A percentile compares a stretch with the other conserved stretches of the same genome.
Evolutionary conservation across 2,329 filamentous ascomycete genomes (phyloP).

Genomic region (Talaromyces atroroseus): DNA sequence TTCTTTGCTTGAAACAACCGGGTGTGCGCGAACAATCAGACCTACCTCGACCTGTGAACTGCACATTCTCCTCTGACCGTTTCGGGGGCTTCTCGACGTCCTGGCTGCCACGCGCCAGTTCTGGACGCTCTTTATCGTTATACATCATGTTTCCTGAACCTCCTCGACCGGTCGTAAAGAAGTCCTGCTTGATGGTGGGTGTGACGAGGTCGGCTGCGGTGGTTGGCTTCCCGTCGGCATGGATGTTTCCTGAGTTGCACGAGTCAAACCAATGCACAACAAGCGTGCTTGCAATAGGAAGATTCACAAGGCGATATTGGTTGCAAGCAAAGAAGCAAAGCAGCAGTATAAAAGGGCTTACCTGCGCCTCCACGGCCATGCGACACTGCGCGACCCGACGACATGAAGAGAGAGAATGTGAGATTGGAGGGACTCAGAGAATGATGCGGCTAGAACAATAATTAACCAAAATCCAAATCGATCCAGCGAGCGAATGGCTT

Average conservation of each 20-base stretch:
- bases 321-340: background rate
- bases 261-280: background rate
- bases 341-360: slow-evolving; percentile 25
- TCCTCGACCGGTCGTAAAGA: slow-evolving; percentile 85
- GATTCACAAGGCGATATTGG: background rate
- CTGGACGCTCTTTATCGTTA: slow-evolving; percentile 60
- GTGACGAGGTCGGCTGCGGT: slow-evolving; percentile 66
- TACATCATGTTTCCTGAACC: slow-evolving; percentile 85
- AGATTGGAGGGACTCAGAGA: background rate
- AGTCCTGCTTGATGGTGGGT: slow-evolving; percentile 73
- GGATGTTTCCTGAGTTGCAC: slow-evolving; percentile 54
- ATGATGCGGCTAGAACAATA: background rate
- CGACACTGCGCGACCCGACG: slow-evolving; percentile 43
- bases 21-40: too few relatives aligned
- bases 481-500: background rate
- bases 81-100: slow-evolving; percentile 62
- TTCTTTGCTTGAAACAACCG: too few relatives aligned
- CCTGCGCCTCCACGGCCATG: slow-evolving; percentile 74
- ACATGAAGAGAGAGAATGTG: slow-evolving; percentile 4
- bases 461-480: too few relatives aligned
- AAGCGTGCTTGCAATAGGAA: background rate
- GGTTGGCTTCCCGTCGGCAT: slow-evolving; percentile 46
- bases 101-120: slow-evolving; percentile 70
- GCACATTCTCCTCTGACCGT: slow-evolving; percentile 33
- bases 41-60: slow-evolving; percentile 42